Percentiles rank a stretch among this genome's conserved stretches.
Evolutionary conservation across 2,329 filamentous ascomycete species (phyloP).

Genomic region (Fusarium sterilihyphosum): DNA sequence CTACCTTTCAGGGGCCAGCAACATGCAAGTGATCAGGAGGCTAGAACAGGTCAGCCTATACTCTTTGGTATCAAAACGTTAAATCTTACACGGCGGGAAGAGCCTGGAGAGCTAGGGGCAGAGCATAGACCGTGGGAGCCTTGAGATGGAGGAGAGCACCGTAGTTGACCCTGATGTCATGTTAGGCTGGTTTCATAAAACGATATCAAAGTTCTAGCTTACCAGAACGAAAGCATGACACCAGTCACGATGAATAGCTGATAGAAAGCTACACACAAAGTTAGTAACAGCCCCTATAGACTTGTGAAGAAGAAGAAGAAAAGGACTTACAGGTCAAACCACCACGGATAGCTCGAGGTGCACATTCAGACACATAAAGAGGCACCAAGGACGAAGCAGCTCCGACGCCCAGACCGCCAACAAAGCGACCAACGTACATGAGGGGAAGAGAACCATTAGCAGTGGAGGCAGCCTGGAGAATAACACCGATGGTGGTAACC

Average conservation of each 20-base stretch:
- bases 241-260: constrained; percentile 60
- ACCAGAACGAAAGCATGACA: constrained; percentile 56
- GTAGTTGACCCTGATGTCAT: constrained; percentile 65
- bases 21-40: constrained; percentile 67
- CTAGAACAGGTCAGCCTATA: constrained; percentile 34
- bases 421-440: constrained; percentile 73
- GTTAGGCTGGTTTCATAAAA: constrained; percentile 6
- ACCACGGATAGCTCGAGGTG: constrained; percentile 61
- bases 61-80: neutral
- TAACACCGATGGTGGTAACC: constrained; percentile 68
- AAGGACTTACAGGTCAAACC: constrained; percentile 54
- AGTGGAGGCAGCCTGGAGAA: constrained; percentile 71
- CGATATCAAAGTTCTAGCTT: constrained; percentile 16
- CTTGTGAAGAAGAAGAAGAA: neutral
- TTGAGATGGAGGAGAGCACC: constrained; percentile 58
- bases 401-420: constrained; percentile 61
- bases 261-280: constrained; percentile 51
- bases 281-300: neutral
- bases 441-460: constrained; percentile 62
- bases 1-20: constrained; percentile 63
- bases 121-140: constrained; percentile 63
- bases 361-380: constrained; percentile 60
- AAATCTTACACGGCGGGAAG: constrained; percentile 64
- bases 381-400: constrained; percentile 58
- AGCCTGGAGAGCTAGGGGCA: constrained; percentile 72